phyloP scores from a whole-genome alignment of 257 asterid genomes.

The Salvia hispanica region DNA sequence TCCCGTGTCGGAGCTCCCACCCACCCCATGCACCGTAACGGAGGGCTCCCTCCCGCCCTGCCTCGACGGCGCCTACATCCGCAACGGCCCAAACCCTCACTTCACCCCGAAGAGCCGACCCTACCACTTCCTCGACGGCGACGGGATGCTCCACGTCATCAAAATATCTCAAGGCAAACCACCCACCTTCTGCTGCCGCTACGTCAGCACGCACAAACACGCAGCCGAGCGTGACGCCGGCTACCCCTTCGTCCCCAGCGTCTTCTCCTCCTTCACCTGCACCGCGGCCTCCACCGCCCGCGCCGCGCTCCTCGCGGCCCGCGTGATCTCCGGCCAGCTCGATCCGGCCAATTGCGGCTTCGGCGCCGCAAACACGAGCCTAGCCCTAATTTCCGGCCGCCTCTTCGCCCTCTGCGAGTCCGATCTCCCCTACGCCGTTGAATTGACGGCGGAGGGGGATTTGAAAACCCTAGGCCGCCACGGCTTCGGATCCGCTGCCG shows the following conservation, averaged over 20 bases:
- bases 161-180: constrained; percentile 47
- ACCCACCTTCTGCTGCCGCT: constrained; percentile 57
- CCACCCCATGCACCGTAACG: no score
- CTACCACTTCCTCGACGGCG: constrained; percentile 54
- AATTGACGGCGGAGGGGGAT: constrained; percentile 46
- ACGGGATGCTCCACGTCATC: constrained; percentile 62
- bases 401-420: constrained; percentile 53
- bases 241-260: constrained; percentile 37
- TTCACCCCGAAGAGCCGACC: constrained; percentile 47
- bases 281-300: constrained; percentile 37
- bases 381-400: constrained; percentile 42
- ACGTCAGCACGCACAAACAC: constrained; percentile 52
- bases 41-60: no score
- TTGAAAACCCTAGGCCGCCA: constrained; percentile 49
- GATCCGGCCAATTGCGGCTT: constrained; percentile 34
- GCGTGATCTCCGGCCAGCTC: constrained; percentile 36
- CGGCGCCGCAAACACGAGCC: constrained; percentile 56
- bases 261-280: constrained; percentile 53
- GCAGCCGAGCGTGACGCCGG: constrained; percentile 31
- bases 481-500: constrained; percentile 28
- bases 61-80: constrained; percentile 32
- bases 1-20: no score
- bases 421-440: constrained; percentile 54
- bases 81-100: constrained; percentile 68
- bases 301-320: constrained; percentile 18